Evolutionary conservation across 495 filamentous ascomycete genomes (phyloP).

Genomic region (Choiromyces venosus): DNA sequence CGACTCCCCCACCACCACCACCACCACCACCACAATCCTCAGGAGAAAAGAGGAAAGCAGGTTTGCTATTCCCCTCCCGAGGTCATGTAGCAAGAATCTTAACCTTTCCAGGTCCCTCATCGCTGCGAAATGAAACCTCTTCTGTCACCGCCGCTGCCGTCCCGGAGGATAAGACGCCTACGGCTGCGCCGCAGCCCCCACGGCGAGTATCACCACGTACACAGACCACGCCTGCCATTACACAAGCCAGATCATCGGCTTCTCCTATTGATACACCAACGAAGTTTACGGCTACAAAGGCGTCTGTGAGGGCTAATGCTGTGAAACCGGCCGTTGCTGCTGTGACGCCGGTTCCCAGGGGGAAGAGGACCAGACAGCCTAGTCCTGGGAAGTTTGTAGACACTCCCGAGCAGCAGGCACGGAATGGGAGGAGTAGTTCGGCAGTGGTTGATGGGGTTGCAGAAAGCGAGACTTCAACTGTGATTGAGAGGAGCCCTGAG

Average conservation of each 20-base stretch:
- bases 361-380: slow-evolving; percentile 32
- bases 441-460: background rate
- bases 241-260: background rate
- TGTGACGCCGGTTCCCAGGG: slow-evolving; percentile 30
- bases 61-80: background rate
- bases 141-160: background rate
- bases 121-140: slow-evolving; percentile 3
- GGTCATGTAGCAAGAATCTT: background rate
- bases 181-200: background rate
- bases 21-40: background rate
- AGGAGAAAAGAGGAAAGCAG: slow-evolving; percentile 2
- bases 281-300: slow-evolving; percentile 3
- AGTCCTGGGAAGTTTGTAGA: slow-evolving; percentile 31
- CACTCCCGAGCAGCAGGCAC: slow-evolving; percentile 9
- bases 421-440: background rate
- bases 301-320: slow-evolving; percentile 2
- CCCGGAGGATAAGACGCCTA: background rate
- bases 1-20: slow-evolving; percentile 3
- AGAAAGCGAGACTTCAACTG: slow-evolving; percentile 1
- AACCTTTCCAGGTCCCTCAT: slow-evolving; percentile 4
- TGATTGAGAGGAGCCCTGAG: background rate
- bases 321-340: background rate
- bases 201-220: slow-evolving; percentile 18
- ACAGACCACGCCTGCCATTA: background rate
- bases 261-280: slow-evolving; percentile 2